Conservation (phyloP, 169 alveolate genomes). For the Eimeria praecox region DNA sequence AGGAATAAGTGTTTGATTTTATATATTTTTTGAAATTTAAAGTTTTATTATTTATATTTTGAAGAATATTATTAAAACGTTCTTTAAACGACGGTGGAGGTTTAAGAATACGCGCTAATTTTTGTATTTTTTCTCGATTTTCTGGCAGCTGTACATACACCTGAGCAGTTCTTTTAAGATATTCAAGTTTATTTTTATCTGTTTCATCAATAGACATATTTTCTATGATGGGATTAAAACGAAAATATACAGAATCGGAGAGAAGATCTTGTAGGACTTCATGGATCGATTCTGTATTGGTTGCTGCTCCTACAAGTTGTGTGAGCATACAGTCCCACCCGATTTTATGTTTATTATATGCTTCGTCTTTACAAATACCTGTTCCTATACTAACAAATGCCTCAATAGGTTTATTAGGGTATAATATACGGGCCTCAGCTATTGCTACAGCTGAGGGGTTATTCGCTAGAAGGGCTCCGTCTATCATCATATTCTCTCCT, state of each 20-base stretch:
- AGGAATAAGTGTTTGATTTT: not conserved
- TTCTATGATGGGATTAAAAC: conserved; percentile 87
- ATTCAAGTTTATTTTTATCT: conserved; percentile 81
- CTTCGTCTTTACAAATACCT: conserved; percentile 85
- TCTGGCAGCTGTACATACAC: conserved; percentile 79
- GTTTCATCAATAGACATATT: conserved; percentile 87
- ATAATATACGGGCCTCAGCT: conserved; percentile 88
- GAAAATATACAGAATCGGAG: conserved; percentile 83
- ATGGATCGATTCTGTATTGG: conserved; percentile 88
- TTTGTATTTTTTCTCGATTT: not conserved
- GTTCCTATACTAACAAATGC: conserved; percentile 91
- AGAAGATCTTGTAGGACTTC: conserved; percentile 84
- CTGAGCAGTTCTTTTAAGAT: conserved; percentile 83
- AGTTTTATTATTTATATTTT: not conserved
- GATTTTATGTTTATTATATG: conserved; percentile 65
- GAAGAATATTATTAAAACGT: not conserved
- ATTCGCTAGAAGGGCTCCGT: conserved; percentile 93
- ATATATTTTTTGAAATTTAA: not conserved
- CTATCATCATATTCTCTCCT: conserved; percentile 88
- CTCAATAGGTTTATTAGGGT: conserved; percentile 89
- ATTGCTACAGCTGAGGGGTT: conserved; percentile 92
- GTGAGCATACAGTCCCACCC: conserved; percentile 87
- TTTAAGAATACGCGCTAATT: conserved; percentile 6
- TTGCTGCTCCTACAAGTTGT: conserved; percentile 87
- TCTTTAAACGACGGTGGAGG: not conserved